Evolutionary conservation across 768 basidiomycete genomes (phyloP).

Genomic region (Russula ochroleuca): DNA sequence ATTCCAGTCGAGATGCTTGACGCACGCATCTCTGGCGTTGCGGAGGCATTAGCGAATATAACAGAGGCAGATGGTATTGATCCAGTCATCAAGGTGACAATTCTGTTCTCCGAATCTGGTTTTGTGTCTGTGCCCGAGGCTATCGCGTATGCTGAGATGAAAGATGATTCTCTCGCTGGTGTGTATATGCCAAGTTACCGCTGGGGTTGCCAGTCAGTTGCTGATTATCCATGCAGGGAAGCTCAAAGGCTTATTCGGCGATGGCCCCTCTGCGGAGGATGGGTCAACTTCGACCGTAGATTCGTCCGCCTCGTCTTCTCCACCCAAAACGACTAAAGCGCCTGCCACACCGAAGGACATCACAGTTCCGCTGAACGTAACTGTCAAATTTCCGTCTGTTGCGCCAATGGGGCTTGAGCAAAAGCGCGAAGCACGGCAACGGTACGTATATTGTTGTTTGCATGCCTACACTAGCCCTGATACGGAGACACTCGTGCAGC

Average conservation of each 20-base stretch:
- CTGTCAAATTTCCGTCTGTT: constrained; percentile 58
- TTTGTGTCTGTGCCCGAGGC: constrained; percentile 80
- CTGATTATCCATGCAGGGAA: constrained; percentile 48
- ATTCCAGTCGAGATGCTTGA: constrained; percentile 73
- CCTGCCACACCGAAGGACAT: constrained; percentile 43
- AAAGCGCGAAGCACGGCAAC: constrained; percentile 66
- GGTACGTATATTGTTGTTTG: constrained; percentile 44
- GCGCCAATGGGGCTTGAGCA: constrained; percentile 73
- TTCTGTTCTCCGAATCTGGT: constrained; percentile 81
- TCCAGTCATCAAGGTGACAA: constrained; percentile 81
- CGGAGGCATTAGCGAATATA: constrained; percentile 74
- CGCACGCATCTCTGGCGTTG: constrained; percentile 65
- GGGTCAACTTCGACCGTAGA: constrained; percentile 38
- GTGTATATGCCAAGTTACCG: constrained; percentile 26
- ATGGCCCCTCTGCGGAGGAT: constrained; percentile 37
- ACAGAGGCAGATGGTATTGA: constrained; percentile 77
- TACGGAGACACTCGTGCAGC: constrained; percentile 39
- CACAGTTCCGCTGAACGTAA: constrained; percentile 64
- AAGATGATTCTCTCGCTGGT: constrained; percentile 76
- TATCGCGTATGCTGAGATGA: constrained; percentile 72
- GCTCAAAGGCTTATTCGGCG: constrained; percentile 84
- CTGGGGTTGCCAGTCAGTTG: neutral
- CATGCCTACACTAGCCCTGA: neutral
- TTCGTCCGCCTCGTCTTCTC: constrained; percentile 34
- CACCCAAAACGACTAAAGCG: constrained; percentile 30